Base-by-base conservation (phyloP, 441 rosid genomes). In the Metrosideros polymorpha region DNA sequence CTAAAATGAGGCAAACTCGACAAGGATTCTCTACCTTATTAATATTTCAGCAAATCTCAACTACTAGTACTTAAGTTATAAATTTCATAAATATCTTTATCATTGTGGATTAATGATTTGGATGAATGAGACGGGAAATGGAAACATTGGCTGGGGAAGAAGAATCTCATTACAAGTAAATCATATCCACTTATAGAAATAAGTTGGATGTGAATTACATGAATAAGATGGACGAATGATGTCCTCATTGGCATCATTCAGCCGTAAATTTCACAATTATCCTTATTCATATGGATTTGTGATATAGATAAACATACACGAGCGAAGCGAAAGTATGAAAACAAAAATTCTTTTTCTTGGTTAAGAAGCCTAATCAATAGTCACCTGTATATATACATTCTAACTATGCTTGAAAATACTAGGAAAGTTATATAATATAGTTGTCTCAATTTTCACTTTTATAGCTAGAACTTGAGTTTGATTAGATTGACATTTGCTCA, bases 141-240 rank as follows among this genome's bases (percentile, higher is more conserved):
- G 45, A 66, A 35, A 10, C 15, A 19, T 0, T 1, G 8, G 2
- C 1, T 0, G 8, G 76, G 2, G 2, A 35, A 9, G 47, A 15
- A 35, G 4, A 9, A 10, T 12, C 29, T 55, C 15, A 1, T 55
- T 27, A 25, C n/a, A 25, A 27, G 29, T 55, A 55, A 55, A 55
- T 55, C 14, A 10, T 55, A 55, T 14, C 3, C 6, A 5, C 29
- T 0, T 0, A 10, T 9, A 22, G 2, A 66, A 66, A 66, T 66
- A 5, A 32, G 77, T 12, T 66, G 43, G 2, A 5, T 15, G 13
- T 5, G 47, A 6, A 66, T 66, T 66, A 22, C 4, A 9, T 19
- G 12, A 66, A 66, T 39, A 66, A 9, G 45, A 66, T 32, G 14
- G 77, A 66, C 6, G 7, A 9, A 35, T 0, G 8, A 19, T 6